A percentile compares a stretch with the other conserved stretches of the same genome.
Evolutionary conservation across 1,284 basidiomycete species (phyloP).

Genomic region (Gomphus bonarii): DNA sequence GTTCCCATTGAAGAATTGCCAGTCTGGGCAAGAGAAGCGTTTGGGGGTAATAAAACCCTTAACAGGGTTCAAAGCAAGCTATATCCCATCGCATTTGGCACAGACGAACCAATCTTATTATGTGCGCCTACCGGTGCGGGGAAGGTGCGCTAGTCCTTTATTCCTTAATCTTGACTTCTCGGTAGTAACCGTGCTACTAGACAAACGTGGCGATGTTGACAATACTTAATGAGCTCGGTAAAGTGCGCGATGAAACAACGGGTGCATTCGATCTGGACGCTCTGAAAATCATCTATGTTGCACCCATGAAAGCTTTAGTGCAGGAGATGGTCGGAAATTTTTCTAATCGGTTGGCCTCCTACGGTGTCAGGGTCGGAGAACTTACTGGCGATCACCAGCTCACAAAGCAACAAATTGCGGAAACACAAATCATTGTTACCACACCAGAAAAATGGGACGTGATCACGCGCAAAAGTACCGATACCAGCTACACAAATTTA

Average conservation of each 20-base stretch:
- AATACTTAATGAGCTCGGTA: conserved; percentile 80
- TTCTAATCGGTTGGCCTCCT: conserved; percentile 68
- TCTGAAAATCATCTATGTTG: conserved; percentile 98
- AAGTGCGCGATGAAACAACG: conserved; percentile 75
- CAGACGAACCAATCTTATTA: conserved; percentile 89
- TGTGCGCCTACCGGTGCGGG: conserved; percentile 99
- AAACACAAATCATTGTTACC: conserved; percentile 98
- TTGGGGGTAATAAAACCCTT: conserved; percentile 67
- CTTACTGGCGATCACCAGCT: conserved; percentile 97
- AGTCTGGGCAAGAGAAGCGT: conserved; percentile 81
- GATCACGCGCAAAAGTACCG: conserved; percentile 95
- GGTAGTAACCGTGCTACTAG: conserved; percentile 29
- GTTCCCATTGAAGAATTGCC: conserved; percentile 75
- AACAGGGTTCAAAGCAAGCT: conserved; percentile 94
- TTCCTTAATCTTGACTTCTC: not conserved
- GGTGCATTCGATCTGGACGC: conserved; percentile 82
- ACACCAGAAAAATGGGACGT: conserved; percentile 99
- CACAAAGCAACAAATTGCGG: conserved; percentile 95
- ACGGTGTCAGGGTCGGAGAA: conserved; percentile 87
- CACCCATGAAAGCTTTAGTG: conserved; percentile 98
- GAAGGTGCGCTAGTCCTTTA: conserved; percentile 51
- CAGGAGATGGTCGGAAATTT: conserved; percentile 98
- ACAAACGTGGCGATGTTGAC: conserved; percentile 98
- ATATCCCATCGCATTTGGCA: conserved; percentile 88
- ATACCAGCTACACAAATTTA: conserved; percentile 95